Conservation (phyloP, 805 yeast genomes). For the Kuraishia cidri region DNA sequence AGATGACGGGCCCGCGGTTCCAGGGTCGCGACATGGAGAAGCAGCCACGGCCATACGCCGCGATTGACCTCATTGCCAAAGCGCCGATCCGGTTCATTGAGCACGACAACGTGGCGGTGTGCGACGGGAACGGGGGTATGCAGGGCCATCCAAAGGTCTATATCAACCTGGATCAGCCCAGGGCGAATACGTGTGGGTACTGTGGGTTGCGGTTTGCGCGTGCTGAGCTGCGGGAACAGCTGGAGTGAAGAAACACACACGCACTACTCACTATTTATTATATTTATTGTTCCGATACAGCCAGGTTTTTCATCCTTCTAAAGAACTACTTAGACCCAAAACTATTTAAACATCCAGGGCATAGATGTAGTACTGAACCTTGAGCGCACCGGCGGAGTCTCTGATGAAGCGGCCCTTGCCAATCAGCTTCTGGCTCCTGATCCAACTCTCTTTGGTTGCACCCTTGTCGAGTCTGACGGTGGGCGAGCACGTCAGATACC, state of each 20-base stretch:
- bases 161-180: slow-evolving; percentile 73
- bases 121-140: slow-evolving; percentile 68
- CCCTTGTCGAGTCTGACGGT: slow-evolving; percentile 29
- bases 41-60: slow-evolving; percentile 79
- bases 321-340: no score
- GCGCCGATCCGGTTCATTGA: slow-evolving; percentile 59
- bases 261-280: neutral
- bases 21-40: slow-evolving; percentile 56
- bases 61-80: slow-evolving; percentile 72
- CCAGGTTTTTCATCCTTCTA: no score
- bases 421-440: slow-evolving; percentile 32
- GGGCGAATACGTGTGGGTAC: slow-evolving; percentile 69
- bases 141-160: slow-evolving; percentile 82
- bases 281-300: no score
- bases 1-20: slow-evolving; percentile 53
- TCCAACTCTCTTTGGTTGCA: slow-evolving; percentile 42
- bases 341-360: no score
- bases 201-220: slow-evolving; percentile 67
- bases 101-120: slow-evolving; percentile 59
- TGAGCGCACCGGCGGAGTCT: slow-evolving; percentile 30
- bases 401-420: slow-evolving; percentile 56
- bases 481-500: slow-evolving; percentile 42
- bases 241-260: slow-evolving; percentile 20
- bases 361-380: slow-evolving; percentile 38
- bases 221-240: slow-evolving; percentile 32